Evolutionary conservation across 179 eudicot species (phyloP).

Genomic region (Kewa caespitosa): DNA sequence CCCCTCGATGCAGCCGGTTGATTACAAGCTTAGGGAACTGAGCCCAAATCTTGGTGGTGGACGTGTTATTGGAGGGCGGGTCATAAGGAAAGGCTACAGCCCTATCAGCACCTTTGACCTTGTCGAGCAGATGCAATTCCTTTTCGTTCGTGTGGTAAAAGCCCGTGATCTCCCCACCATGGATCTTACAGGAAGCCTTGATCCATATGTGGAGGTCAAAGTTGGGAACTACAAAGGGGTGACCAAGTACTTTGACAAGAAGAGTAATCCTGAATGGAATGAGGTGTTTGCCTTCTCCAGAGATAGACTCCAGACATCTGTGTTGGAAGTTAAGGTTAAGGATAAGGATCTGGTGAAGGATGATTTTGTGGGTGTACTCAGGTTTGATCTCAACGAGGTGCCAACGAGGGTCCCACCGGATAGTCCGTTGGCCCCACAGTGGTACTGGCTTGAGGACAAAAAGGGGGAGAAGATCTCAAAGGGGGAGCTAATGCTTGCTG

Average conservation of each 20-base stretch:
- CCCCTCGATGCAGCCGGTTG: slow-evolving; percentile 37
- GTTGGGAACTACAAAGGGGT: slow-evolving; percentile 84
- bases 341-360: slow-evolving; percentile 82
- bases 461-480: slow-evolving; percentile 48
- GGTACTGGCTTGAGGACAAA: slow-evolving; percentile 72
- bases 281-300: slow-evolving; percentile 75
- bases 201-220: slow-evolving; percentile 81
- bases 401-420: slow-evolving; percentile 88
- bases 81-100: slow-evolving; percentile 44
- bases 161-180: slow-evolving; percentile 69
- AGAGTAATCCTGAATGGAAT: slow-evolving; percentile 75
- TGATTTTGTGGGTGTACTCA: slow-evolving; percentile 64
- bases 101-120: slow-evolving; percentile 68
- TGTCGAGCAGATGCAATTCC: slow-evolving; percentile 77
- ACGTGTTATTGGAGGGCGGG: slow-evolving; percentile 65
- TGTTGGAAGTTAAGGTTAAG: slow-evolving; percentile 56
- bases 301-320: slow-evolving; percentile 65
- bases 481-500: slow-evolving; percentile 81
- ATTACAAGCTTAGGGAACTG: slow-evolving; percentile 63
- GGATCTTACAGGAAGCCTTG: slow-evolving; percentile 79
- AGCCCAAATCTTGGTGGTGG: slow-evolving; percentile 84
- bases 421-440: slow-evolving; percentile 86
- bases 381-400: slow-evolving; percentile 62
- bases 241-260: slow-evolving; percentile 60
- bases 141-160: slow-evolving; percentile 76